Base-by-base conservation (phyloP, 257 asterid species). In the Dorcoceras hygrometricum region DNA sequence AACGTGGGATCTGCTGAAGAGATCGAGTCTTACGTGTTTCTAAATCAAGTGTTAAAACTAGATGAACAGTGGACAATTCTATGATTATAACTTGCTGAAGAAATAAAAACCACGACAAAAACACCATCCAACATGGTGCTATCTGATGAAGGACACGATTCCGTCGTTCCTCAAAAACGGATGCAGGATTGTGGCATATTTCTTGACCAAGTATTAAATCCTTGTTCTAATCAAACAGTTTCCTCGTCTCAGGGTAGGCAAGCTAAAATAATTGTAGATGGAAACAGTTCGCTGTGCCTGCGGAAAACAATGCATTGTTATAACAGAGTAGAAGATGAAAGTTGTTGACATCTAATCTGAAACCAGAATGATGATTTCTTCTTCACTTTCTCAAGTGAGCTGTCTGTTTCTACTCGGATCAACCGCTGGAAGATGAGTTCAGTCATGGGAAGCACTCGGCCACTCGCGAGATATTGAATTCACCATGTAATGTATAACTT, bases 181-280 rank as follows among this genome's bases (percentile, higher is more conserved):
- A 24, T 65, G 50, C 72, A 67, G 61, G 76, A 61, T 51, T 63
- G 78, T 62, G 66, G 74, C 62, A 59, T 55, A 65, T 31, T 68
- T 60, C 32, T 48, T 23, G 29, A 65, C 60, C 77, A 75, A 34
- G 62, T 48, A 53, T 34, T 43, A 18, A 58, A 23, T 8, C 68
- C 48, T 59, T 68, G 72, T 23, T 2, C 31, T 2, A 60, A 48
- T 4, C 77, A 68, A 76, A 59, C 63, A 23, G 59, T 28, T 65
- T 60, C 59, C 1, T 3, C 25, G 60, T 63, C 76, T 19, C 51
- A 62, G 5, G 65, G 32, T 31, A 60, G 62, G 67, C 74, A 79
- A 26, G 29, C 59, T 66, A 80, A 74, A 57, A 81, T 70, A 59
- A 76, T 75, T 65, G 68, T 76, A 74, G 65, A 23, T 73, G 39